These are phyloP conservation scores for Vitis labrusca DNA, from an alignment of 164 flowering plant species.

Conservation along the genomic window DNA sequence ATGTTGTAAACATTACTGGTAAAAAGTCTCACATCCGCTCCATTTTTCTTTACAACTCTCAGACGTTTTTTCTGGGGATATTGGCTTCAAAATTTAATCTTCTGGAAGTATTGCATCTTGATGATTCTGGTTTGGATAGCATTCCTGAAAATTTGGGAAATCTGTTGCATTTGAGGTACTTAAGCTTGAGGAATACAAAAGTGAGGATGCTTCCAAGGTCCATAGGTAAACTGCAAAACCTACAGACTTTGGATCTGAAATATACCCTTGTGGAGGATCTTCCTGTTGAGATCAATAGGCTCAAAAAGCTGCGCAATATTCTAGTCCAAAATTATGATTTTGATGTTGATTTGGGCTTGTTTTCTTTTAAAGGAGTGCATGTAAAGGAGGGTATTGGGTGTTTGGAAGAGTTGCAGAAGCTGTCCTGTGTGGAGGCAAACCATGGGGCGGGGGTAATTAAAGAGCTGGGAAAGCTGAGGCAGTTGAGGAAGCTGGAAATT, in stretches of 20 bases:
- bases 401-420: constrained; percentile 8
- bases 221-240: constrained; percentile 23
- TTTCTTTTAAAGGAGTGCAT: background rate
- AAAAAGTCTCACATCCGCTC: constrained; percentile 12
- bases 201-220: constrained; percentile 27
- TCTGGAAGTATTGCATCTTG: constrained; percentile 25
- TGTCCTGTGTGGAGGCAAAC: constrained; percentile 5
- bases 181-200: constrained; percentile 24
- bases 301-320: constrained; percentile 14
- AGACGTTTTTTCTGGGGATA: background rate
- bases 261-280: constrained; percentile 13
- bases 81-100: constrained; percentile 16
- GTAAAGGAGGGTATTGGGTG: background rate
- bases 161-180: constrained; percentile 22
- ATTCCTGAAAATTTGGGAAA: constrained; percentile 23
- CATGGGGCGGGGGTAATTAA: background rate
- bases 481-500: constrained; percentile 3
- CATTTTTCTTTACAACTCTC: constrained; percentile 8
- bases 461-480: constrained; percentile 1
- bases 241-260: constrained; percentile 35
- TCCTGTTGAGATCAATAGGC: constrained; percentile 21
- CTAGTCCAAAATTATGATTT: too few relatives aligned
- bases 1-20: background rate
- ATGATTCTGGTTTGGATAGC: constrained; percentile 11
- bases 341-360: too few relatives aligned